phyloP scores from a whole-genome alignment of 768 basidiomycete genomes.

The Russula abietina region DNA sequence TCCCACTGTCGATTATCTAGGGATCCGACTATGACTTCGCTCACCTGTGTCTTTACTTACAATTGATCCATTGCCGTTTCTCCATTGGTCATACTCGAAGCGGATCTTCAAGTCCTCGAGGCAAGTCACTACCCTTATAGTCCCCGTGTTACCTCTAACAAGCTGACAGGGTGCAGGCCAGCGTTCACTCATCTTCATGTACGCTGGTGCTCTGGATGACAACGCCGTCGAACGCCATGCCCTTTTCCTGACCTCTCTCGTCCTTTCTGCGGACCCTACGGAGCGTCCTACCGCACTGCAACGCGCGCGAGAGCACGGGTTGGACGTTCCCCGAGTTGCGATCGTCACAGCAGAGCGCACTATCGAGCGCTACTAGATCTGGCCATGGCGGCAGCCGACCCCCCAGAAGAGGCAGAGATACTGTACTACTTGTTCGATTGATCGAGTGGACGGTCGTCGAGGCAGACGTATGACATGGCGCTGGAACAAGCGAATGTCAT shows the following conservation, averaged over 20 bases:
- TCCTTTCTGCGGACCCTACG: constrained; percentile 51
- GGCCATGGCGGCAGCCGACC: constrained; percentile 12
- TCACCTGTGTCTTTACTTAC: constrained; percentile 84
- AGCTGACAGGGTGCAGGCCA: constrained; percentile 60
- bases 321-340: constrained; percentile 78
- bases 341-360: constrained; percentile 72
- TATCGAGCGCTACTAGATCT: constrained; percentile 42
- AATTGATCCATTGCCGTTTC: constrained; percentile 71
- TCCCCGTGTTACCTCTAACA: background rate
- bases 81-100: constrained; percentile 67
- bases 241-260: constrained; percentile 76
- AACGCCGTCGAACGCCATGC: constrained; percentile 92
- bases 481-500: constrained; percentile 85
- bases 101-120: constrained; percentile 85
- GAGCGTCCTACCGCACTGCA: constrained; percentile 67
- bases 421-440: constrained; percentile 68
- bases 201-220: constrained; percentile 84
- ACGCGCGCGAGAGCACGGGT: constrained; percentile 74
- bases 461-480: constrained; percentile 64
- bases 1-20: constrained; percentile 32
- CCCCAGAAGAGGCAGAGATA: constrained; percentile 51
- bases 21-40: constrained; percentile 74
- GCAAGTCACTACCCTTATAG: constrained; percentile 34
- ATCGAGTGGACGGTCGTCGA: constrained; percentile 91
- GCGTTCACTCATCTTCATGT: constrained; percentile 85